These are phyloP conservation scores for Scleroderma bovista DNA, from an alignment of 768 basidiomycete species.

Conservation along the genomic window DNA sequence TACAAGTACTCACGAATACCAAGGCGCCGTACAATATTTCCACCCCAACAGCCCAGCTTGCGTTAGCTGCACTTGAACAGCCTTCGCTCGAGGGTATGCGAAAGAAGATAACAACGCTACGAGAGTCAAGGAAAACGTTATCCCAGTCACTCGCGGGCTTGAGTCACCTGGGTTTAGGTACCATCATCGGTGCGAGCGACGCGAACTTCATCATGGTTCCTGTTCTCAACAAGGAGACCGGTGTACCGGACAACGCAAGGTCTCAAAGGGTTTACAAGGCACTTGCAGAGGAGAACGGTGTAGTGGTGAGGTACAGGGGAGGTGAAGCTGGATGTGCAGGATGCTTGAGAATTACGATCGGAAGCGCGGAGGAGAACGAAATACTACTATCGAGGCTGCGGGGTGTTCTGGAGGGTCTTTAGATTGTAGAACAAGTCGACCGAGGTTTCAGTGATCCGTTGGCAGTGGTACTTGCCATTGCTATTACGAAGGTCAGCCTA, in stretches of 20 bases:
- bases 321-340: constrained; percentile 80
- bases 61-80: constrained; percentile 69
- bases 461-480: too few relatives aligned
- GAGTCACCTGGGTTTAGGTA: constrained; percentile 51
- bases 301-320: constrained; percentile 91
- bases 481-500: too few relatives aligned
- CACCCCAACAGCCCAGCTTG: constrained; percentile 80
- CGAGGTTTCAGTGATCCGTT: too few relatives aligned
- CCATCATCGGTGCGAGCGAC: constrained; percentile 71
- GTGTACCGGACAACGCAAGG: constrained; percentile 50
- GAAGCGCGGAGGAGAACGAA: constrained; percentile 74
- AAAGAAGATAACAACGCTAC: constrained; percentile 54
- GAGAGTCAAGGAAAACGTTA: constrained; percentile 52
- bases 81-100: constrained; percentile 59
- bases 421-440: neutral
- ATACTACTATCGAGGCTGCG: constrained; percentile 50
- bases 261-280: constrained; percentile 66
- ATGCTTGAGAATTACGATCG: constrained; percentile 86
- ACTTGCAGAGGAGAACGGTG: constrained; percentile 78
- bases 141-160: constrained; percentile 45
- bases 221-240: constrained; percentile 45
- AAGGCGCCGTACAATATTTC: constrained; percentile 99
- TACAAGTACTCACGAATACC: constrained; percentile 88
- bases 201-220: constrained; percentile 91
- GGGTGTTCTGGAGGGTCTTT: constrained; percentile 38